A percentile compares a stretch with the other conserved stretches of the same genome.
Conservation (phyloP, 73 alveolate species). For the Blepharisma japonicum region DNA sequence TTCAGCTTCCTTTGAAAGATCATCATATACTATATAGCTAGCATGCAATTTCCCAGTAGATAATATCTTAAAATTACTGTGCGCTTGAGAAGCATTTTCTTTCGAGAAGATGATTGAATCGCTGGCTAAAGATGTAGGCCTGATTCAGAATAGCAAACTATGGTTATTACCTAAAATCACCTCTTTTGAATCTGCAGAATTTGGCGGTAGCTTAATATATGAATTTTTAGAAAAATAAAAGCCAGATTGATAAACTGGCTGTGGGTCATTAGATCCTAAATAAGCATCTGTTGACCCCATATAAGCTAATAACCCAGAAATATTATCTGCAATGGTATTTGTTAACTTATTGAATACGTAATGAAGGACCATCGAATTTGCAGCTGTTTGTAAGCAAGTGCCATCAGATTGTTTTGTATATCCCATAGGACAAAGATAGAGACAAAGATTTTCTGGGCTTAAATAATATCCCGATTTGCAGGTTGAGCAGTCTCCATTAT, state of each 20-base stretch:
- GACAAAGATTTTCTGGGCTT: not conserved
- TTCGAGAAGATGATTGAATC: not conserved
- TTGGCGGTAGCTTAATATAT: not conserved
- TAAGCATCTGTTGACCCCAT: slow-evolving; percentile 7
- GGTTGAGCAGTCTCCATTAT: not conserved
- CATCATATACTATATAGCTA: not conserved
- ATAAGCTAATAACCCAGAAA: not conserved
- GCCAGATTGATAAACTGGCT: not conserved
- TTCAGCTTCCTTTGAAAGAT: not conserved
- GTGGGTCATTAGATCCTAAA: slow-evolving; percentile 25
- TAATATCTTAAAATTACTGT: too few relatives aligned
- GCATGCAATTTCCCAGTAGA: not conserved
- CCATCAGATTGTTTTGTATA: not conserved
- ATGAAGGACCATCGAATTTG: not conserved
- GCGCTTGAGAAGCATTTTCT: not conserved
- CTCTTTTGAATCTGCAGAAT: not conserved
- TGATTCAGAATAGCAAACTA: not conserved
- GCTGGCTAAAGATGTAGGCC: not conserved
- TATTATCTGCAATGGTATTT: not conserved
- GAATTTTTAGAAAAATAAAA: not conserved
- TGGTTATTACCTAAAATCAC: slow-evolving; percentile 7
- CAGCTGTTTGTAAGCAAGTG: not conserved
- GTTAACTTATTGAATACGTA: not conserved
- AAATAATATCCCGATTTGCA: slow-evolving; percentile 15
- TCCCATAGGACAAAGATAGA: not conserved